Evolutionary conservation across 2,329 filamentous ascomycete genomes (phyloP).

Genomic region (Sordariomycetes sp.): DNA sequence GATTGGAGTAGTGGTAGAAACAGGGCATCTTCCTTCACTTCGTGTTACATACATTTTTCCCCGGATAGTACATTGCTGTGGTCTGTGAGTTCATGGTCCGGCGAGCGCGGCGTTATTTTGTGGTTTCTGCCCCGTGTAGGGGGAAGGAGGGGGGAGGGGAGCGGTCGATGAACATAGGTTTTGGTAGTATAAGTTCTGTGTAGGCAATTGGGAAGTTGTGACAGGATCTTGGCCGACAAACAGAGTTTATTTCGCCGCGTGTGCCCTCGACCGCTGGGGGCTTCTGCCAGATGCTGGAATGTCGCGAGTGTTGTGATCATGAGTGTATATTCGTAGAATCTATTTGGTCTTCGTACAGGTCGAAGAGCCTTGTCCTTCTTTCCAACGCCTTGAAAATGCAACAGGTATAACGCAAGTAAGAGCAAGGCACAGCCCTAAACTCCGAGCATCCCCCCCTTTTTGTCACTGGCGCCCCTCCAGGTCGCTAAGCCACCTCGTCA

Average conservation of each 20-base stretch:
- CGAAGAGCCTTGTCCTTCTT: background rate
- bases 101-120: constrained; percentile 3
- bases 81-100: background rate
- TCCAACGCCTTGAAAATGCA: background rate
- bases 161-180: too few relatives aligned
- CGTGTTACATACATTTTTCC: background rate
- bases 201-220: too few relatives aligned
- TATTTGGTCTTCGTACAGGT: background rate
- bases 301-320: background rate
- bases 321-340: background rate
- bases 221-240: too few relatives aligned
- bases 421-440: background rate
- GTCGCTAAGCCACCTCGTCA: constrained; percentile 1
- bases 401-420: background rate
- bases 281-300: background rate
- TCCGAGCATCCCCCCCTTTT: background rate
- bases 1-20: background rate
- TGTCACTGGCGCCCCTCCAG: background rate
- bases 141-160: too few relatives aligned
- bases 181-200: too few relatives aligned
- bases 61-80: background rate
- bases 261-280: background rate
- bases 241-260: too few relatives aligned
- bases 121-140: background rate
- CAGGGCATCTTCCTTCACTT: background rate